Base-by-base conservation (phyloP, 495 filamentous ascomycete species). In the Oleoguttula mirabilis region DNA sequence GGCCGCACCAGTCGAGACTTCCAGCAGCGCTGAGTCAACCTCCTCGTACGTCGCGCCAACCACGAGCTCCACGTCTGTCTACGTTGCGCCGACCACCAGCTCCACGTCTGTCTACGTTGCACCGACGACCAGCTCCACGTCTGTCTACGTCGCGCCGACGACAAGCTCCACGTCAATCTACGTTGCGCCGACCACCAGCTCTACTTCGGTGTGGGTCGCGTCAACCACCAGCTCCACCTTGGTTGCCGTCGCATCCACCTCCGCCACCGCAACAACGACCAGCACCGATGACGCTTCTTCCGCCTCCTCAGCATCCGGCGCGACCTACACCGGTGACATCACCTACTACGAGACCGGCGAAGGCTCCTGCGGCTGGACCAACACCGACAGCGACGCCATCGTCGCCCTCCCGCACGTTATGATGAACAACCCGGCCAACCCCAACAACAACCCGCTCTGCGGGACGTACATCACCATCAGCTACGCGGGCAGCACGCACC, bases 381-480 rank as follows among this genome's bases (percentile, higher is more conserved):
- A 37, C 44, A 1, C 0, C 1, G 20, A 37, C 22, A 14, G 16
- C 17, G 58, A 68, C 14, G 16, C 21, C 33, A 48, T 67, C 30
- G 60, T 63, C 39, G 67, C 67, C 12, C 39, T 70, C 25, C 45
- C 57, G n/a, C 17, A 49, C 12, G n/a, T 3, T 4, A 42, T 60
- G 24, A 55, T 60, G 45, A 22, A 52, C 44, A n/a, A 50, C 45
- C 41, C 36, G 7, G 44, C 38, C 20, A 62, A 67, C 45, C 55
- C 64, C 14, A 69, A 68, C 53, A 34, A 47, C 6, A 69, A 69
- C 54, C 50, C 63, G 4, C 32, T 56, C 10, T 69, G 66, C 55
- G 61, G 64, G 27, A 43, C 48, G 31, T 20, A 24, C 12, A 57
- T 64, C 46, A 55, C 33, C 20, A 63, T 63, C 51, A 27, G 16